These are phyloP conservation scores for Rhodotorula sp. DNA, from an alignment of 1,284 basidiomycete genomes.

Conservation along the genomic window DNA sequence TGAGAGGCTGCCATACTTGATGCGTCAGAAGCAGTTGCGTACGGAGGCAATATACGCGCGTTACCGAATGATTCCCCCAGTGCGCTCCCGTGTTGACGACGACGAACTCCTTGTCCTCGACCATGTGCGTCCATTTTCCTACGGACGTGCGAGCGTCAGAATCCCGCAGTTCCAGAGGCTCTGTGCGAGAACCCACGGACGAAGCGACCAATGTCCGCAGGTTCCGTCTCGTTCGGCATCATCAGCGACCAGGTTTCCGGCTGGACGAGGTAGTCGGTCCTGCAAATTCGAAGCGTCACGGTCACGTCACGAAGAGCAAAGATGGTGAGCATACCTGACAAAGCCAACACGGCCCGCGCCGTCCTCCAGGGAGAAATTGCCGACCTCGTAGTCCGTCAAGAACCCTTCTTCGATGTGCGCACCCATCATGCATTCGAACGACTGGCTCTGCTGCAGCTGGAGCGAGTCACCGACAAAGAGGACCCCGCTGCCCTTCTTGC, in stretches of 20 bases:
- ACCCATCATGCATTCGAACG: neutral
- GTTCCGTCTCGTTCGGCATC: neutral
- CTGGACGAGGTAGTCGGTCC: neutral
- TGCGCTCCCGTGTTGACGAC: neutral
- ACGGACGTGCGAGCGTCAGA: neutral
- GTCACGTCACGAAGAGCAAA: neutral
- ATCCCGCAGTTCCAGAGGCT: neutral
- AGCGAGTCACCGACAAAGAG: slow-evolving; percentile 1
- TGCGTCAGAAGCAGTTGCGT: no score
- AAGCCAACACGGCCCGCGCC: neutral
- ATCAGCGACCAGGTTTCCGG: neutral
- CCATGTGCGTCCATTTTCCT: neutral
- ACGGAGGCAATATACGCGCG: neutral
- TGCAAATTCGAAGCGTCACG: neutral
- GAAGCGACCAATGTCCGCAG: no score
- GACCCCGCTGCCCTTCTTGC: neutral
- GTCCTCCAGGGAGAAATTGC: neutral
- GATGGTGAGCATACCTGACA: neutral
- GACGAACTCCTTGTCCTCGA: neutral
- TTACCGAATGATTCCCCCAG: neutral
- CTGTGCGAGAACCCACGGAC: no score
- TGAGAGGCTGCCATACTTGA: neutral
- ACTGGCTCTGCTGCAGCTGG: neutral
- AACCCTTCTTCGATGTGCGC: neutral
- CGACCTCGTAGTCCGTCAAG: neutral